Conservation (phyloP, 768 basidiomycete species). For the Candolleomyces efflorescens region DNA sequence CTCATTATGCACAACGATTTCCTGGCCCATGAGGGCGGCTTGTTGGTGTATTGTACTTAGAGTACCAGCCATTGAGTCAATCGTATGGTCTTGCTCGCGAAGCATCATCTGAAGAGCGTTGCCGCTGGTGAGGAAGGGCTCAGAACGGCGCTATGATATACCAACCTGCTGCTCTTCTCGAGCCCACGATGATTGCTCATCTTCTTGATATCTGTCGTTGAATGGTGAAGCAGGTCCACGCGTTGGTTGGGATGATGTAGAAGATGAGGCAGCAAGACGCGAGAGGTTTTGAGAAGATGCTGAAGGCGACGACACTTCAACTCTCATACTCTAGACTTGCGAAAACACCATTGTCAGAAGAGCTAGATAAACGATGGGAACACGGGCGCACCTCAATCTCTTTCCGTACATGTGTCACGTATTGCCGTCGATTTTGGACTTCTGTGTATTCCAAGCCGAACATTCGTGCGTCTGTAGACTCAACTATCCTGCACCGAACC, state of each 20-base stretch:
- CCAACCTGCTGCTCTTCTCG: constrained; percentile 81
- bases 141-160: not conserved
- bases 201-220: constrained; percentile 38
- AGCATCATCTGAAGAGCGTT: constrained; percentile 64
- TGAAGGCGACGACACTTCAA: constrained; percentile 39
- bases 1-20: constrained; percentile 91
- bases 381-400: constrained; percentile 69
- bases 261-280: constrained; percentile 17
- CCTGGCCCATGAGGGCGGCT: constrained; percentile 91
- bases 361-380: not conserved
- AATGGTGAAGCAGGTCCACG: constrained; percentile 31
- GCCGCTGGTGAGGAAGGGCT: not conserved
- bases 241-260: constrained; percentile 17
- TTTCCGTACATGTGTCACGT: constrained; percentile 67
- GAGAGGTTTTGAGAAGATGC: constrained; percentile 15
- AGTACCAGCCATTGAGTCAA: constrained; percentile 85
- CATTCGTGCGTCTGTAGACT: constrained; percentile 75
- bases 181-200: constrained; percentile 79
- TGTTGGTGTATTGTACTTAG: constrained; percentile 82
- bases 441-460: constrained; percentile 82
- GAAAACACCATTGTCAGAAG: constrained; percentile 23
- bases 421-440: constrained; percentile 68
- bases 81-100: constrained; percentile 82
- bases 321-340: constrained; percentile 73
- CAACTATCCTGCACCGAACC: constrained; percentile 64